Conservation (phyloP, 208 protist genomes). For the Leishmania gerbilli region DNA sequence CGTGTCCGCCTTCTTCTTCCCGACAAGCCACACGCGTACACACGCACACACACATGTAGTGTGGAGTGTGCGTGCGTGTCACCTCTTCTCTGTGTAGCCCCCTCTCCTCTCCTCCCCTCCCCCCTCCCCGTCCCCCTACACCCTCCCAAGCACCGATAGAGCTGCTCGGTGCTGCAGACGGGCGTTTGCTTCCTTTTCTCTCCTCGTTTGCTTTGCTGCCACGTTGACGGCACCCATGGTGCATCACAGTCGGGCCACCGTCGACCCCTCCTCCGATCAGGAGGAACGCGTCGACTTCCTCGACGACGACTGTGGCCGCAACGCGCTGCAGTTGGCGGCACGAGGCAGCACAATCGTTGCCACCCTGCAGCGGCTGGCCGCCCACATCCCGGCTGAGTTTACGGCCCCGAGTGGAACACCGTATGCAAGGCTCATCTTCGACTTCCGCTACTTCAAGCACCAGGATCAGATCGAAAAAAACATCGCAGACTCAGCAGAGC, state of each 20-base stretch:
- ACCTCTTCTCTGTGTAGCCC: too few relatives aligned
- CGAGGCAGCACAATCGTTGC: constrained; percentile 94
- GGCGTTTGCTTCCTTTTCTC: background rate
- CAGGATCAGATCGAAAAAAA: constrained; percentile 76
- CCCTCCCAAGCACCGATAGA: background rate
- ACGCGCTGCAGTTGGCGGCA: constrained; percentile 87
- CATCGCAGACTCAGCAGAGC: constrained; percentile 61
- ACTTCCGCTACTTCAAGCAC: constrained; percentile 93
- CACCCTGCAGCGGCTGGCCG: constrained; percentile 90
- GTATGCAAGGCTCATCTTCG: constrained; percentile 91
- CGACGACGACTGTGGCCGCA: constrained; percentile 92
- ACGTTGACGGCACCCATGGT: background rate
- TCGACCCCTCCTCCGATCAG: background rate
- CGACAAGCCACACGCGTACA: background rate
- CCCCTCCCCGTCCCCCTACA: background rate
- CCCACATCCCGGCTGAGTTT: constrained; percentile 93
- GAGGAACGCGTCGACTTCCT: constrained; percentile 62
- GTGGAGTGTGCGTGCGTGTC: background rate
- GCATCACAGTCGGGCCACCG: background rate
- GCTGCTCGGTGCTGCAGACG: background rate
- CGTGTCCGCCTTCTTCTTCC: background rate
- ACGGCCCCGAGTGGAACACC: constrained; percentile 42
- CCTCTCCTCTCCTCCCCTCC: too few relatives aligned
- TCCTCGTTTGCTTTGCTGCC: background rate
- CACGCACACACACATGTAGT: background rate